Conservation (phyloP, 768 basidiomycete species). For the Lactifluus pinguis region DNA sequence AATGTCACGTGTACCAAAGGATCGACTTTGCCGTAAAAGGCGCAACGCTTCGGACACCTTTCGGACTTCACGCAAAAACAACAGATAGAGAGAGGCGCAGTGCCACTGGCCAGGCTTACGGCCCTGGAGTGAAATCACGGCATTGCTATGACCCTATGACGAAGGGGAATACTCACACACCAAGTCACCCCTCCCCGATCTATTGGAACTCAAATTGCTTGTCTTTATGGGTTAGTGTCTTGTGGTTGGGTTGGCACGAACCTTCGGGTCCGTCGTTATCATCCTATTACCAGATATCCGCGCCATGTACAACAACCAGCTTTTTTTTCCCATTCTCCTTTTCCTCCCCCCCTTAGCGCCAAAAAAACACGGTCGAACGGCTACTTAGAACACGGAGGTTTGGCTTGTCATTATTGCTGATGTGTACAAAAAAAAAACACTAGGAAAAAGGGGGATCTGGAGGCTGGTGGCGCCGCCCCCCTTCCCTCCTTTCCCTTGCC, state of each 20-base stretch:
- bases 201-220: background rate
- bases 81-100: background rate
- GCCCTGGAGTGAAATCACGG: background rate
- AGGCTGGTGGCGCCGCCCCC: background rate
- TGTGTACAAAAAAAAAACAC: no score
- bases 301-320: no score
- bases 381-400: background rate
- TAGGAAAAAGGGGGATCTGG: background rate
- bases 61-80: background rate
- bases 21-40: background rate
- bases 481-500: no score
- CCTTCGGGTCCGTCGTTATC: background rate
- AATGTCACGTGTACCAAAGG: background rate
- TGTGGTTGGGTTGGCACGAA: background rate
- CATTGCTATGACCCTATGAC: slow-evolving; percentile 9
- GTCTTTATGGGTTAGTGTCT: background rate
- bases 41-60: background rate
- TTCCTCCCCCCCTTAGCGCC: no score
- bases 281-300: background rate
- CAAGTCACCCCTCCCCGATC: background rate
- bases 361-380: background rate
- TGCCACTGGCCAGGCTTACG: slow-evolving; percentile 2
- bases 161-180: background rate
- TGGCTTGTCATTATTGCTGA: background rate
- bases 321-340: no score